Evolutionary conservation across 345 rosid genomes (phyloP).

Genomic region (Punica granatum): DNA sequence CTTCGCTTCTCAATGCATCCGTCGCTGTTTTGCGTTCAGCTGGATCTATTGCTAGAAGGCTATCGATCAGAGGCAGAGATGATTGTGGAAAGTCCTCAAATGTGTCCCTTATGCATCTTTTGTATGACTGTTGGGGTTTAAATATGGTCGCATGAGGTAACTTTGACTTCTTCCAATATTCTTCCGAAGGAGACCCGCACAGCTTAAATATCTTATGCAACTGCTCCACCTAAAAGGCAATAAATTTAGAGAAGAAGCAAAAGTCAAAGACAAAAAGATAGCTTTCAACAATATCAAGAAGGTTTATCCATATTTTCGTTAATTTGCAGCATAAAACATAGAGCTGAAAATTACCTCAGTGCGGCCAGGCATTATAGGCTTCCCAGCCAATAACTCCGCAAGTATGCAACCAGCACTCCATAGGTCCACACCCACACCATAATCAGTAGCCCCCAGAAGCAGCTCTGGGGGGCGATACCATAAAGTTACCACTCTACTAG

Average conservation of each 20-base stretch:
- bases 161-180: constrained; percentile 72
- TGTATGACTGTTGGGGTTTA: constrained; percentile 68
- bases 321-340: background rate
- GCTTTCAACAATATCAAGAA: background rate
- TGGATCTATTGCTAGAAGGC: constrained; percentile 71
- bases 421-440: constrained; percentile 66
- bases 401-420: constrained; percentile 91
- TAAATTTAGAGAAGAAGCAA: constrained; percentile 6
- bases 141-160: constrained; percentile 77
- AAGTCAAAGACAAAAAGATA: background rate
- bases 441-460: constrained; percentile 85
- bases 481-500: constrained; percentile 74
- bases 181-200: constrained; percentile 77
- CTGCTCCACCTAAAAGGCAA: constrained; percentile 56
- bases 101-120: constrained; percentile 54
- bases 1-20: constrained; percentile 61
- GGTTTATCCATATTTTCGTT: background rate
- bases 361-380: constrained; percentile 83
- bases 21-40: constrained; percentile 60
- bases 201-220: constrained; percentile 69
- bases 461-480: constrained; percentile 92
- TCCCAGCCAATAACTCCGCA: constrained; percentile 69
- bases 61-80: constrained; percentile 56
- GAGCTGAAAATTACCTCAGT: constrained; percentile 48
- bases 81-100: constrained; percentile 67